A percentile compares a stretch with the other conserved stretches of the same genome.
These are phyloP conservation scores for Stipa capillata DNA, from an alignment of 176 grass and related monocot genomes.

Conservation along the genomic window DNA sequence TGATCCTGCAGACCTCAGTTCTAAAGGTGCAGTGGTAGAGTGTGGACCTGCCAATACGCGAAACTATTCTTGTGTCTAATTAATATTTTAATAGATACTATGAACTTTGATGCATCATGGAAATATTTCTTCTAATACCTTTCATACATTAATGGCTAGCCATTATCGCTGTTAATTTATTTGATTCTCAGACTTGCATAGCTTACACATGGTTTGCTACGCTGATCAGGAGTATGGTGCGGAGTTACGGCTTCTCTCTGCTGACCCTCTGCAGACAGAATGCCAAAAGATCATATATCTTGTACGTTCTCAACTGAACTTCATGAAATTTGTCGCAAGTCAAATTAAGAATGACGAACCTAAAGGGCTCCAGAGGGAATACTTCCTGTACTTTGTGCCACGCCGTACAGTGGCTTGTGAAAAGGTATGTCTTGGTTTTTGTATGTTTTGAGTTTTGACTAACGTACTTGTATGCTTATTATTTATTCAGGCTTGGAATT, in stretches of 20 bases:
- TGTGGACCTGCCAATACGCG: background rate
- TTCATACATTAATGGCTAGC: background rate
- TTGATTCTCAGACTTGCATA: background rate
- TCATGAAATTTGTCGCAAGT: slow-evolving; percentile 65
- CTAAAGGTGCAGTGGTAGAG: slow-evolving; percentile 44
- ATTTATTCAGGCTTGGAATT: background rate
- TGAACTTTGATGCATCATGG: background rate
- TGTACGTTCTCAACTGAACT: slow-evolving; percentile 55
- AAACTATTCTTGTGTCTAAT: background rate
- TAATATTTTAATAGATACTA: background rate
- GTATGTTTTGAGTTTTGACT: background rate
- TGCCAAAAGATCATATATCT: slow-evolving; percentile 72
- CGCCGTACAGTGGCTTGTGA: slow-evolving; percentile 78
- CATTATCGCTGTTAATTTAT: too few species aligned
- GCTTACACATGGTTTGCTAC: slow-evolving; percentile 6
- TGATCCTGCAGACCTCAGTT: slow-evolving; percentile 58
- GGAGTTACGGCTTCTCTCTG: slow-evolving; percentile 66
- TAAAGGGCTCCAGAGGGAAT: slow-evolving; percentile 84
- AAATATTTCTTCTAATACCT: background rate
- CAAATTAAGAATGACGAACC: slow-evolving; percentile 66
- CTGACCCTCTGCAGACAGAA: slow-evolving; percentile 69
- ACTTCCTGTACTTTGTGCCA: slow-evolving; percentile 83
- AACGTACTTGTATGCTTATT: background rate
- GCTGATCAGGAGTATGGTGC: slow-evolving; percentile 68
- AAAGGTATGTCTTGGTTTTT: slow-evolving; percentile 45